phyloP scores from a whole-genome alignment of 805 yeast genomes.

The Candida manassasensis region DNA sequence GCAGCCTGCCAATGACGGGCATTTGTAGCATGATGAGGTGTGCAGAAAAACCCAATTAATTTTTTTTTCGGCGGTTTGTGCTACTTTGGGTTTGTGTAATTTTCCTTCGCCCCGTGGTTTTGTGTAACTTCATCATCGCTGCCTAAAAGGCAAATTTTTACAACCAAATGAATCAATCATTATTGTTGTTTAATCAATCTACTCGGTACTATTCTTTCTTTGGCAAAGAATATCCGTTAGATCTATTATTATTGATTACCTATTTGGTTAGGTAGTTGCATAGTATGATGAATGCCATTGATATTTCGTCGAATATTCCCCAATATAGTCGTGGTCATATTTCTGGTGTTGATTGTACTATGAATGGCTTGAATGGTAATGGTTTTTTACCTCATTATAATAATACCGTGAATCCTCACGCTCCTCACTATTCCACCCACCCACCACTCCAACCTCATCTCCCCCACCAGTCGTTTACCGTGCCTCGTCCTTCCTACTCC shows the following conservation, averaged over 20 bases:
- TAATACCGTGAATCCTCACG: background rate
- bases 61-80: background rate
- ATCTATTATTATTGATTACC: constrained; percentile 3
- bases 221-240: background rate
- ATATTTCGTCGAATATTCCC: background rate
- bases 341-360: background rate
- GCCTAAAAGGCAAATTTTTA: no score
- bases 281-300: constrained; percentile 1
- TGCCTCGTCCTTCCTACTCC: constrained; percentile 1
- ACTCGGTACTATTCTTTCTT: background rate
- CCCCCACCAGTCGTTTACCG: constrained; percentile 7
- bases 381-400: background rate
- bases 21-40: no score
- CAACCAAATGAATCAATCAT: no score
- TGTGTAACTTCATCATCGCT: background rate
- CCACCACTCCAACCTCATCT: constrained; percentile 7
- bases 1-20: no score
- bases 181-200: constrained; percentile 1
- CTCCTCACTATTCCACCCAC: constrained; percentile 2
- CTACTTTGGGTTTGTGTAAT: background rate
- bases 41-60: no score
- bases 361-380: background rate
- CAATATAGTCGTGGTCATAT: constrained; percentile 1
- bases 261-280: constrained; percentile 5
- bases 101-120: background rate